A percentile compares a stretch with the other conserved stretches of the same genome.
These are phyloP conservation scores for Fusarium praegraminearum DNA, from an alignment of 2,329 filamentous ascomycete genomes.

Conservation along the genomic window DNA sequence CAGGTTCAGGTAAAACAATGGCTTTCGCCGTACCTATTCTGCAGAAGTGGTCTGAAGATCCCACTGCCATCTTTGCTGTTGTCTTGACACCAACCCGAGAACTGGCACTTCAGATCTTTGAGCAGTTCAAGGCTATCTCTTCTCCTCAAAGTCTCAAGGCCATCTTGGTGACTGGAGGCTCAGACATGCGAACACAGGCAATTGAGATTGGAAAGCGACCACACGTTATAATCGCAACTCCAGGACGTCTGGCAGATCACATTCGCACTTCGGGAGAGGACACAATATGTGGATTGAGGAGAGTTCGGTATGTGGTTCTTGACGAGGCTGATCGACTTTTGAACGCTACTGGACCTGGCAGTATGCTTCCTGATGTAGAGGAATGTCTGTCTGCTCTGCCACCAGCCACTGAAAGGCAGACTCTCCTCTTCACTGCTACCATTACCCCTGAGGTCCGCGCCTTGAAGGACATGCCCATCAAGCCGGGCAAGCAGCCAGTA, in stretches of 20 bases:
- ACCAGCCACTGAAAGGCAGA: constrained; percentile 83
- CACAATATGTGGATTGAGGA: constrained; percentile 82
- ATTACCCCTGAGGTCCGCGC: constrained; percentile 92
- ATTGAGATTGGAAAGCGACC: constrained; percentile 84
- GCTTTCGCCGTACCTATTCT: constrained; percentile 95
- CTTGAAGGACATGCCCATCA: constrained; percentile 80
- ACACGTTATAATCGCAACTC: constrained; percentile 94
- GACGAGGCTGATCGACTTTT: constrained; percentile 96
- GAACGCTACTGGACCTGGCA: constrained; percentile 76
- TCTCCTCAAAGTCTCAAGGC: constrained; percentile 88
- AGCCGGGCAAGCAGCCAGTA: constrained; percentile 77
- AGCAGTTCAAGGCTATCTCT: constrained; percentile 94
- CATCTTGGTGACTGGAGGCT: constrained; percentile 89
- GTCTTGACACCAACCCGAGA: constrained; percentile 92
- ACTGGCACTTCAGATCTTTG: constrained; percentile 93
- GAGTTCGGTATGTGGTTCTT: constrained; percentile 87
- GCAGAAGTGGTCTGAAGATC: constrained; percentile 93
- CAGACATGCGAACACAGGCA: constrained; percentile 92
- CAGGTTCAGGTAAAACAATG: constrained; percentile 96
- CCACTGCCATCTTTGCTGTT: constrained; percentile 88
- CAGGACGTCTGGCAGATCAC: constrained; percentile 92
- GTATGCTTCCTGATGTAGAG: constrained; percentile 94
- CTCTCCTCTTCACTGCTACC: constrained; percentile 94
- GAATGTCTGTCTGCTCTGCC: constrained; percentile 87
- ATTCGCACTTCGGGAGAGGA: constrained; percentile 92